Percentiles rank a stretch among this genome's conserved stretches.
Conservation (phyloP, 176 grass and related monocot genomes). For the Paspalum notatum region DNA sequence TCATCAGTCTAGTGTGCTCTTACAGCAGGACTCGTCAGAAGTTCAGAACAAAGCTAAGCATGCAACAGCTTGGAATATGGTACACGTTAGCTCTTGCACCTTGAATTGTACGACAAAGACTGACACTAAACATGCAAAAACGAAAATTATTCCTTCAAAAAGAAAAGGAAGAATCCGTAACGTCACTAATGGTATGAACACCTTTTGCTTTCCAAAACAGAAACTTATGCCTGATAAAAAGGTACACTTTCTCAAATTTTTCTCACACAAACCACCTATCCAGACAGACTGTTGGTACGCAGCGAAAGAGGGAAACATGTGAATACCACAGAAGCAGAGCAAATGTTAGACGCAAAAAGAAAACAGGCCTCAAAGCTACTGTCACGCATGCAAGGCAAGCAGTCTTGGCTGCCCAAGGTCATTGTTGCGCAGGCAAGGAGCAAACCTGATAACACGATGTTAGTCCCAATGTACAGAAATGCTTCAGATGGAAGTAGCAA, state of each 20-base stretch:
- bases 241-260: neutral
- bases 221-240: slow-evolving; percentile 12
- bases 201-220: slow-evolving; percentile 18
- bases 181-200: slow-evolving; percentile 8
- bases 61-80: no score
- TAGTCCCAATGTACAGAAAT: slow-evolving; percentile 57
- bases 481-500: slow-evolving; percentile 15
- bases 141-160: neutral
- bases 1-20: neutral
- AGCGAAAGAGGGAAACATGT: neutral
- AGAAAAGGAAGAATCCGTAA: neutral
- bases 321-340: neutral
- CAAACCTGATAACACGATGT: slow-evolving; percentile 39
- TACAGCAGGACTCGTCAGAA: neutral
- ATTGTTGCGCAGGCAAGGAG: slow-evolving; percentile 12
- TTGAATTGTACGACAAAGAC: neutral
- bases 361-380: slow-evolving; percentile 15
- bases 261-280: neutral
- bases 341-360: slow-evolving; percentile 1
- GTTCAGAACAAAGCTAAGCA: neutral
- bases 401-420: neutral
- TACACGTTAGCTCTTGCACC: neutral
- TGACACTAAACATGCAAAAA: neutral
- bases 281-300: neutral
- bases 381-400: slow-evolving; percentile 4